Evolutionary conservation across 2,329 filamentous ascomycete species (phyloP).

Genomic region (Sporothrix euskadiensis): DNA sequence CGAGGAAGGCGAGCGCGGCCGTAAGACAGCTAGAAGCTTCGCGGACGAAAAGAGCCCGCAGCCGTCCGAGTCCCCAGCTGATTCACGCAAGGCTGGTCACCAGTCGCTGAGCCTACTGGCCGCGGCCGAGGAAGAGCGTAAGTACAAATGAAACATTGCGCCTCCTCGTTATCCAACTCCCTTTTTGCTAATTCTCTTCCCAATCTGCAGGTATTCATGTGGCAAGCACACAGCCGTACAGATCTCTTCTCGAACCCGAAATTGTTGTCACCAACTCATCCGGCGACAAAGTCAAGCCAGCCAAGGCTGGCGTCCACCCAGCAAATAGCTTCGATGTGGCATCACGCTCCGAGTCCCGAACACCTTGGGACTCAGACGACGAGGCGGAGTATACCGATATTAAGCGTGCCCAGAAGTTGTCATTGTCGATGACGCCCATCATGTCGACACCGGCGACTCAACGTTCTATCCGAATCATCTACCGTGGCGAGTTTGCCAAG

Average conservation of each 20-base stretch:
- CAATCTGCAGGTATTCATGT: slow-evolving; percentile 52
- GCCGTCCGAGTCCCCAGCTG: slow-evolving; percentile 38
- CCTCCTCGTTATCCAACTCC: not conserved
- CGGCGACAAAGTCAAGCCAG: slow-evolving; percentile 59
- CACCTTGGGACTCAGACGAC: slow-evolving; percentile 76
- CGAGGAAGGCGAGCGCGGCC: slow-evolving; percentile 65
- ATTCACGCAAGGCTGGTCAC: slow-evolving; percentile 39
- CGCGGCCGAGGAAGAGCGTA: slow-evolving; percentile 77
- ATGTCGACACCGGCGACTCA: slow-evolving; percentile 73
- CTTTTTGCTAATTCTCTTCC: not conserved
- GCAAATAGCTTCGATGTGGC: slow-evolving; percentile 79
- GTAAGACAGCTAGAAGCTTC: slow-evolving; percentile 54
- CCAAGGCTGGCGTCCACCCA: slow-evolving; percentile 69
- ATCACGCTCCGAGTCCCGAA: slow-evolving; percentile 53
- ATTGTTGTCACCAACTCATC: slow-evolving; percentile 65
- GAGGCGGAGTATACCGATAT: slow-evolving; percentile 84
- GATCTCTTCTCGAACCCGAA: slow-evolving; percentile 66
- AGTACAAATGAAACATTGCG: slow-evolving; percentile 40
- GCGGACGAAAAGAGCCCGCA: slow-evolving; percentile 44
- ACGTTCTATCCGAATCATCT: slow-evolving; percentile 83
- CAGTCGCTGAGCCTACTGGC: slow-evolving; percentile 65
- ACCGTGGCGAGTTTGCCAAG: slow-evolving; percentile 79
- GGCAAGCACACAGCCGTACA: slow-evolving; percentile 54
- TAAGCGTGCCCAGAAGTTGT: slow-evolving; percentile 80
- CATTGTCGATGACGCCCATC: slow-evolving; percentile 77